phyloP scores from a whole-genome alignment of 2,329 filamentous ascomycete genomes.

The Penicillium sp. region DNA sequence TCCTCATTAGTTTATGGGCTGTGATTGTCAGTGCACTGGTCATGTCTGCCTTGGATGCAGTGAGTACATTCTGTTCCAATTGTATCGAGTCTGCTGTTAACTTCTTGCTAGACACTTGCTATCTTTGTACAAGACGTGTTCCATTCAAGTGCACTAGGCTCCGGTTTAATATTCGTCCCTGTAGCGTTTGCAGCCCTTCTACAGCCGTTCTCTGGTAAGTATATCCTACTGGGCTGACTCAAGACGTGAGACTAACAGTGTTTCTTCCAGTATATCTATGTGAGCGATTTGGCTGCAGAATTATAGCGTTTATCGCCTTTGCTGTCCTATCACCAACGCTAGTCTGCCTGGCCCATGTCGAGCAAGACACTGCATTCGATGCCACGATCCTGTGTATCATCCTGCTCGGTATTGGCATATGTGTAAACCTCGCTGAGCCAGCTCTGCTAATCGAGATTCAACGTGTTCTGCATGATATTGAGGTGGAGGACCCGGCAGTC shows the following conservation, averaged over 20 bases:
- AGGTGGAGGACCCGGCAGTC: conserved; percentile 68
- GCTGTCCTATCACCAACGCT: conserved; percentile 58
- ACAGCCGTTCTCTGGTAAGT: conserved; percentile 53
- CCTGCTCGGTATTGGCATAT: conserved; percentile 59
- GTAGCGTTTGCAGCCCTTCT: conserved; percentile 61
- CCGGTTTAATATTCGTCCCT: conserved; percentile 58
- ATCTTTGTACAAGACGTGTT: conserved; percentile 56
- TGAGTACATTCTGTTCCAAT: not conserved
- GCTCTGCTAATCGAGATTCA: conserved; percentile 71
- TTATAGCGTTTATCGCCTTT: conserved; percentile 58
- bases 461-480: conserved; percentile 51
- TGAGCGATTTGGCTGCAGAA: conserved; percentile 62
- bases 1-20: conserved; percentile 57
- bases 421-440: conserved; percentile 58
- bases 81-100: conserved; percentile 9
- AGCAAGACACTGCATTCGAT: conserved; percentile 55
- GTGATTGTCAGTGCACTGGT: conserved; percentile 50
- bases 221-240: not conserved
- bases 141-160: conserved; percentile 54
- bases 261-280: conserved; percentile 43
- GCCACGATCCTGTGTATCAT: conserved; percentile 66
- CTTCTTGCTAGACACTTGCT: conserved; percentile 39
- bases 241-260: conserved; percentile 10
- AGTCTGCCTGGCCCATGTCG: conserved; percentile 63
- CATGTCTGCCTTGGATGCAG: conserved; percentile 52